Evolutionary conservation across 2,329 filamentous ascomycete genomes (phyloP).

Genomic region (Ceratocystis huliohia): DNA sequence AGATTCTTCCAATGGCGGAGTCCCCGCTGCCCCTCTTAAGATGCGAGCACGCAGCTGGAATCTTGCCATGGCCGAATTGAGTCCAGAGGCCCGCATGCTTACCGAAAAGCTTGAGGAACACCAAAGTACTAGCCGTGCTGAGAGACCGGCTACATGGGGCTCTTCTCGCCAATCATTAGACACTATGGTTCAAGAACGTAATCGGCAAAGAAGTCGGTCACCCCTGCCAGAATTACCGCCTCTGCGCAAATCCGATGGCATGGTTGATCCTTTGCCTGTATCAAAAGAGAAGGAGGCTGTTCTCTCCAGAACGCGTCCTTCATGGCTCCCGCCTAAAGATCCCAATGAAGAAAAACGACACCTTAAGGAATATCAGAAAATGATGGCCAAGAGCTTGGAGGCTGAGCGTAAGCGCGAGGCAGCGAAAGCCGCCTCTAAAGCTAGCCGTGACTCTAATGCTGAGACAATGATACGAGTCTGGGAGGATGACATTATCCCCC

Average conservation of each 20-base stretch:
- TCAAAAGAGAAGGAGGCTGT: constrained; percentile 81
- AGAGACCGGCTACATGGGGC: constrained; percentile 22
- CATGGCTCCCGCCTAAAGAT: constrained; percentile 76
- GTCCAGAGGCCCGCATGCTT: constrained; percentile 57
- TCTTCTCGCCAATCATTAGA: constrained; percentile 21
- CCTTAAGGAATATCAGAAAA: constrained; percentile 69
- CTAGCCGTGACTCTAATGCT: constrained; percentile 41
- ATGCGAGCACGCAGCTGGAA: constrained; percentile 62
- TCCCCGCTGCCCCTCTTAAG: constrained; percentile 33
- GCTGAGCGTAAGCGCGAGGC: constrained; percentile 48
- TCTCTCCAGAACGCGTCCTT: constrained; percentile 64
- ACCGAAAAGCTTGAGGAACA: constrained; percentile 74
- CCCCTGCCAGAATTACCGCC: constrained; percentile 58
- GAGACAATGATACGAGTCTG: constrained; percentile 50
- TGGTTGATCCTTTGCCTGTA: constrained; percentile 72
- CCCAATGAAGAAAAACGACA: constrained; percentile 85
- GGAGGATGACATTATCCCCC: constrained; percentile 64
- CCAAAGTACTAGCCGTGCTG: constrained; percentile 40
- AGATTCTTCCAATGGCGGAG: constrained; percentile 18
- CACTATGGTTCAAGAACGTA: constrained; percentile 22
- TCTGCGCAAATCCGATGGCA: constrained; percentile 59
- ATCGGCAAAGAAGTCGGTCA: constrained; percentile 27
- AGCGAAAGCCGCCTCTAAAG: constrained; percentile 38
- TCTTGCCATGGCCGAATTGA: constrained; percentile 54
- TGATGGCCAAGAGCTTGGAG: constrained; percentile 56